Evolutionary conservation across 1,139 yeast species (phyloP), one percentile per base, ranked within the genome.

Genomic region (Sugiyamaella sp.): DNA sequence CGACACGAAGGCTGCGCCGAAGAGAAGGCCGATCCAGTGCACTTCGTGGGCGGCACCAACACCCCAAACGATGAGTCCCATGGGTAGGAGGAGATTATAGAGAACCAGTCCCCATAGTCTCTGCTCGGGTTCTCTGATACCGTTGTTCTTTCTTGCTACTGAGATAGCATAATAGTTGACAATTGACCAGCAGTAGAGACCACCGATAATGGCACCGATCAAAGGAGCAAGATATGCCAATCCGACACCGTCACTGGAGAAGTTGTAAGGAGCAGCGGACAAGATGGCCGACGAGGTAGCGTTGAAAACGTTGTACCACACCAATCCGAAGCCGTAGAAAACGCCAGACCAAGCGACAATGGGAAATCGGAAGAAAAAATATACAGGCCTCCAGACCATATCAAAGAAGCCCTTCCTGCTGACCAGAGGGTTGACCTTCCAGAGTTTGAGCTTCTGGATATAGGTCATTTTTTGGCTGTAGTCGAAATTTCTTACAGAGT

Each of bases 141-240:
- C 95, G 52, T 79, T 74, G 67, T 85, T 84, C 53, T 81, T 74
- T 61, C 80, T 81, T 20, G 95, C 89, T 68, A 86, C 66, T 82
- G 84, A 80, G 42, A 84, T 70, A 29, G 84, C 86, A 62, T 85
- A 80, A 65, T 77, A 76, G 68, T 88, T 95, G 62, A 49, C 78
- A 67, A 42, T 69, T 58, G 32, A 78, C 66, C 60, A 73, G 20
- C 89, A 81, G 37, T 84, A 60, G 17, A 79, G 70, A 53, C 95
- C 95, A 1, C 91, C 88, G 65, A 84, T 79, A 33, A 84, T 64
- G 71, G 93, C 85, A 1, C 95, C 95, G 46, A 86, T 79, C 50
- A 85, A 73, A 51, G 90, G 85, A 2, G 95, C 90, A 32, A 88
- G 78, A 67, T 87, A 86, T 86, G 86, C 83, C 47, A 86, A 68